Conservation (phyloP, 371 early-diverging fungal species). For the Apophysomyces elegans region DNA sequence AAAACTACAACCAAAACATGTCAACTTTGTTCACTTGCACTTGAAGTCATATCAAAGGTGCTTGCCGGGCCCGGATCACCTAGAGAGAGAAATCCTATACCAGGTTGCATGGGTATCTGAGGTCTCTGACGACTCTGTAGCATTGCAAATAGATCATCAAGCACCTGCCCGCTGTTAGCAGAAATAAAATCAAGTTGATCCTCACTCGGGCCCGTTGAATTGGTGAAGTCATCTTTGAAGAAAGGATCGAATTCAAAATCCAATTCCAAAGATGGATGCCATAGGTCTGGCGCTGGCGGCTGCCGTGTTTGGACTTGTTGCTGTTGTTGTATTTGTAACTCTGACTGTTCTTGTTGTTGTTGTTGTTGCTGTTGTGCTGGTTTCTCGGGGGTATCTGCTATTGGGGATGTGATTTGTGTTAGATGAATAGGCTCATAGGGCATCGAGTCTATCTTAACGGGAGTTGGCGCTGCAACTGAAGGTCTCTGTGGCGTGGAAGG, state of each 20-base stretch:
- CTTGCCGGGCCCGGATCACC: background rate
- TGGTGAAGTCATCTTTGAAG: constrained; percentile 42
- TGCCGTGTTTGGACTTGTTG: constrained; percentile 11
- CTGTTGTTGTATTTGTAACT: background rate
- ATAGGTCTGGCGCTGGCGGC: background rate
- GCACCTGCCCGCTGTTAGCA: constrained; percentile 26
- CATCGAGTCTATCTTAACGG: too few species aligned
- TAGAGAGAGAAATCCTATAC: background rate
- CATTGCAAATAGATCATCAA: constrained; percentile 35
- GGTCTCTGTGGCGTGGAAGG: too few species aligned
- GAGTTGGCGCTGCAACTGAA: too few species aligned
- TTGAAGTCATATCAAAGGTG: constrained; percentile 2
- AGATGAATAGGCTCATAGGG: background rate
- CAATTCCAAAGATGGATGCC: constrained; percentile 10
- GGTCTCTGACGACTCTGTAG: constrained; percentile 33
- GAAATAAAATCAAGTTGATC: constrained; percentile 12
- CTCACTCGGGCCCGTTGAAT: constrained; percentile 12
- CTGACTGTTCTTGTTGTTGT: background rate
- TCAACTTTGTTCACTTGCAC: background rate
- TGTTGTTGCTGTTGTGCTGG: constrained; percentile 3
- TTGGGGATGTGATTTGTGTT: background rate
- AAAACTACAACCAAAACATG: background rate
- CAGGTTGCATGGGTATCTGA: constrained; percentile 28
- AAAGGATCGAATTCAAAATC: constrained; percentile 35
- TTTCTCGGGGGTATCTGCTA: constrained; percentile 9